Evolutionary conservation across 192 early-diverging fungal species (phyloP).

Genomic region (Globomyces pollinis-pini): DNA sequence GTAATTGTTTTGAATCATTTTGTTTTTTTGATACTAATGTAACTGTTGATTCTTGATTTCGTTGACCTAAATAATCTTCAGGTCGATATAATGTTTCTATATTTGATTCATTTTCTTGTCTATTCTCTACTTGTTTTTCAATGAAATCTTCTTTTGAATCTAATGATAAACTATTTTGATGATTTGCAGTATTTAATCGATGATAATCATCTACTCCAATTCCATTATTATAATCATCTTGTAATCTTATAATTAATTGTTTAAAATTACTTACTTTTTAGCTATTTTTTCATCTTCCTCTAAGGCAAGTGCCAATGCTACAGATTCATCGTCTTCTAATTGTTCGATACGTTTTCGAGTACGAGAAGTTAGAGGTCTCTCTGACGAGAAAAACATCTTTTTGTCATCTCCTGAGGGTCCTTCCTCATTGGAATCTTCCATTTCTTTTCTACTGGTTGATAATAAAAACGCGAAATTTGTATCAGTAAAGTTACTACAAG

Average conservation of each 20-base stretch:
- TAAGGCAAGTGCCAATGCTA: neutral
- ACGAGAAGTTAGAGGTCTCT: neutral
- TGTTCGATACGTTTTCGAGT: constrained; percentile 2
- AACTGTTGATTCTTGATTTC: neutral
- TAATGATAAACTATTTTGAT: neutral
- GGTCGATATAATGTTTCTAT: no score
- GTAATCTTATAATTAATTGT: constrained; percentile 1
- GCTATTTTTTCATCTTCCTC: constrained; percentile 8
- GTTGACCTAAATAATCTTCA: neutral
- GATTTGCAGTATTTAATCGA: neutral
- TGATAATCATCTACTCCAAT: neutral
- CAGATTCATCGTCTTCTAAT: constrained; percentile 1
- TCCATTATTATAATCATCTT: constrained; percentile 4
- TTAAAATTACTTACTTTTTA: neutral
- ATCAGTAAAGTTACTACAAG: no score
- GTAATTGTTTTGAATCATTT: no score
- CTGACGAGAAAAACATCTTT: neutral
- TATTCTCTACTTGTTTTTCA: neutral
- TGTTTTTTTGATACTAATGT: no score
- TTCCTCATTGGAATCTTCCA: no score
- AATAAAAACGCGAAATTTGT: no score
- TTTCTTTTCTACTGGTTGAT: no score
- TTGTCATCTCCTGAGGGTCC: no score
- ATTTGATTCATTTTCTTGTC: no score
- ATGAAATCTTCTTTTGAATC: neutral